phyloP scores from a whole-genome alignment of 2,329 filamentous ascomycete genomes.

The Amphichorda felina region DNA sequence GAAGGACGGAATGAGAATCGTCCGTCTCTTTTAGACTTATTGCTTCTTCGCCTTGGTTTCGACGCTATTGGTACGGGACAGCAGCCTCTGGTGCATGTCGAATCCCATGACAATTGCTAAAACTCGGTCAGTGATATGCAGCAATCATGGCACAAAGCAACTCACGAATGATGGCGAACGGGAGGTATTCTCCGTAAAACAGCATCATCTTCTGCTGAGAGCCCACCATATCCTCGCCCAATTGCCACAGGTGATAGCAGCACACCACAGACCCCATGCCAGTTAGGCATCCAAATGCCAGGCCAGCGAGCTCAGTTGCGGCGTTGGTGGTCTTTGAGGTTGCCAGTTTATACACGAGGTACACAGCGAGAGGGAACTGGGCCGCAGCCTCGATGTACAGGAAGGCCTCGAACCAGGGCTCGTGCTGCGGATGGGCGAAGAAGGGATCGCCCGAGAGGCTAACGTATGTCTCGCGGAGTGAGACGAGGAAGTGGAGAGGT shows the following conservation, averaged over 20 bases:
- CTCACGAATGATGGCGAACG: constrained; percentile 42
- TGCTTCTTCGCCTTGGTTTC: constrained; percentile 27
- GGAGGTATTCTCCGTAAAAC: constrained; percentile 35
- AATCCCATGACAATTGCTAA: constrained; percentile 35
- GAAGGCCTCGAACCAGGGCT: constrained; percentile 39
- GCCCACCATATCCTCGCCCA: constrained; percentile 33
- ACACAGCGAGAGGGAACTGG: constrained; percentile 37
- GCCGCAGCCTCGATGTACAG: constrained; percentile 36
- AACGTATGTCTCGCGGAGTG: constrained; percentile 34
- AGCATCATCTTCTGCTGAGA: constrained; percentile 31
- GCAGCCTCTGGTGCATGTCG: constrained; percentile 43
- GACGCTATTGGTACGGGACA: constrained; percentile 24
- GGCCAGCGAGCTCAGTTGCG: constrained; percentile 33
- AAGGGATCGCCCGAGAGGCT: constrained; percentile 39
- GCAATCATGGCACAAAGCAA: constrained; percentile 5
- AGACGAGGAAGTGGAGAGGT: constrained; percentile 34
- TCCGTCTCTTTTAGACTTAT: no score
- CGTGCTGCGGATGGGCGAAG: constrained; percentile 24
- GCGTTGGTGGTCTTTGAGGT: neutral
- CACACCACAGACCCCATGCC: constrained; percentile 39
- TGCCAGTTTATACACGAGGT: constrained; percentile 29
- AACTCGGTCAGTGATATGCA: constrained; percentile 2
- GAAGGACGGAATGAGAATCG: neutral
- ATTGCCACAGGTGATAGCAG: constrained; percentile 35
- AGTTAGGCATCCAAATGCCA: constrained; percentile 39